phyloP scores from a whole-genome alignment of 2,329 filamentous ascomycete species.

The Metarhizium robertsii region DNA sequence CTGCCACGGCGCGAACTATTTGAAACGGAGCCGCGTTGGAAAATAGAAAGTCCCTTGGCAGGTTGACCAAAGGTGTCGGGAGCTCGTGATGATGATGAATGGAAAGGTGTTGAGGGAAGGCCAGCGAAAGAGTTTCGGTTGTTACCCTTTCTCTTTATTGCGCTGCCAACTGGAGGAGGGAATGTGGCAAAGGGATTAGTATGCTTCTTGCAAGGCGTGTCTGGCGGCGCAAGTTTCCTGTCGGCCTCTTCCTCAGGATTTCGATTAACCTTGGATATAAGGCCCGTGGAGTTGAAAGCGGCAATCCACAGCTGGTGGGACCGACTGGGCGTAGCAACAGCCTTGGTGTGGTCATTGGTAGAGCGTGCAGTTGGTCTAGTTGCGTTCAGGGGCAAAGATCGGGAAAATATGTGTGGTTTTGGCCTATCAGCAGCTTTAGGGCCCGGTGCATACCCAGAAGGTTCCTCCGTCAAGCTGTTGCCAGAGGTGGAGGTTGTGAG shows the following conservation, averaged over 20 bases:
- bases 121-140: constrained; percentile 60
- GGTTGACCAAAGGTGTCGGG: constrained; percentile 43
- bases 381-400: constrained; percentile 28
- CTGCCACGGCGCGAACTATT: constrained; percentile 50
- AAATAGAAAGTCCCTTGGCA: constrained; percentile 56
- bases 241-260: constrained; percentile 59
- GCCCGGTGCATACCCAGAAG: constrained; percentile 24
- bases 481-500: constrained; percentile 80
- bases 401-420: constrained; percentile 26
- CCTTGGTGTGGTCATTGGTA: constrained; percentile 19
- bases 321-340: constrained; percentile 36
- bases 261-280: constrained; percentile 91
- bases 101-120: constrained; percentile 74
- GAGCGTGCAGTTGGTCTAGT: constrained; percentile 23
- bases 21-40: constrained; percentile 44
- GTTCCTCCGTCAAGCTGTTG: constrained; percentile 68
- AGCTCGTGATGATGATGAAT: constrained; percentile 40
- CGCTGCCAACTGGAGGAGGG: constrained; percentile 49
- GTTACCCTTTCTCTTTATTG: constrained; percentile 54
- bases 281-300: constrained; percentile 87
- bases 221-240: constrained; percentile 66
- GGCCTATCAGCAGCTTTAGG: constrained; percentile 17
- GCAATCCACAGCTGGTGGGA: constrained; percentile 59
- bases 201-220: constrained; percentile 92
- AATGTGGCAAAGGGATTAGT: constrained; percentile 59